Percentiles rank a stretch among this genome's conserved stretches.
These are phyloP conservation scores for Colletotrichum chrysophilum DNA, from an alignment of 2,329 filamentous ascomycete genomes.

Conservation along the genomic window DNA sequence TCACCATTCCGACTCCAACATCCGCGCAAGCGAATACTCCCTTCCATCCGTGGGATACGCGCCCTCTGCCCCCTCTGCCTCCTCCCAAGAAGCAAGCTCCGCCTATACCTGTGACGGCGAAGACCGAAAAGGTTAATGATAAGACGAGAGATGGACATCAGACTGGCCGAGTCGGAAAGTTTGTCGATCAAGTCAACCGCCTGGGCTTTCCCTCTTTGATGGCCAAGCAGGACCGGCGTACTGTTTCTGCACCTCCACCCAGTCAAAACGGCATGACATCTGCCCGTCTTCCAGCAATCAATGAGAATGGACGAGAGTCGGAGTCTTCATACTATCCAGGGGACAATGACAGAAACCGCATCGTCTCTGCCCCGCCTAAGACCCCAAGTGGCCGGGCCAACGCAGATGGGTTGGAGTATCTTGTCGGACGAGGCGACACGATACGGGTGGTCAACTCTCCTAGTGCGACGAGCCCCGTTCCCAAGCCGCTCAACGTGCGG, in stretches of 20 bases:
- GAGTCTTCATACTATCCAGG: constrained; percentile 1
- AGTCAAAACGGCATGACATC: constrained; percentile 42
- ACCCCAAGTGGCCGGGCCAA: constrained; percentile 29
- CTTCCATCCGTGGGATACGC: constrained; percentile 45
- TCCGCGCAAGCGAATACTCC: constrained; percentile 33
- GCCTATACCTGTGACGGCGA: neutral
- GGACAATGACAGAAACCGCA: constrained; percentile 40
- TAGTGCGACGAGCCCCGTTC: constrained; percentile 37
- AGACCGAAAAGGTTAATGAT: neutral
- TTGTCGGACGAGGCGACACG: constrained; percentile 53
- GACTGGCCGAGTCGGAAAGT: constrained; percentile 16
- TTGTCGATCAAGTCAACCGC: constrained; percentile 23
- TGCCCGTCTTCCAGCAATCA: constrained; percentile 53
- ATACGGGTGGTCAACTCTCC: constrained; percentile 62
- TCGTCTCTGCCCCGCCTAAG: constrained; percentile 50
- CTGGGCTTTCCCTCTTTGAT: constrained; percentile 35
- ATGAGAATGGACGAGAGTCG: constrained; percentile 41
- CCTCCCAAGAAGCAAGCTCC: constrained; percentile 16
- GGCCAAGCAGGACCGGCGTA: constrained; percentile 47
- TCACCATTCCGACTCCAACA: constrained; percentile 40
- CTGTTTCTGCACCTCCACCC: constrained; percentile 57
- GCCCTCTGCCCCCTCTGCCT: constrained; percentile 58
- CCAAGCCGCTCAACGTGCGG: constrained; percentile 45
- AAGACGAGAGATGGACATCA: neutral
- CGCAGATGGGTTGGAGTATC: constrained; percentile 46